Evolutionary conservation across 371 early-diverging fungal species (phyloP), one percentile per base, ranked within the genome.

Genomic region (Mortierella sp.): DNA sequence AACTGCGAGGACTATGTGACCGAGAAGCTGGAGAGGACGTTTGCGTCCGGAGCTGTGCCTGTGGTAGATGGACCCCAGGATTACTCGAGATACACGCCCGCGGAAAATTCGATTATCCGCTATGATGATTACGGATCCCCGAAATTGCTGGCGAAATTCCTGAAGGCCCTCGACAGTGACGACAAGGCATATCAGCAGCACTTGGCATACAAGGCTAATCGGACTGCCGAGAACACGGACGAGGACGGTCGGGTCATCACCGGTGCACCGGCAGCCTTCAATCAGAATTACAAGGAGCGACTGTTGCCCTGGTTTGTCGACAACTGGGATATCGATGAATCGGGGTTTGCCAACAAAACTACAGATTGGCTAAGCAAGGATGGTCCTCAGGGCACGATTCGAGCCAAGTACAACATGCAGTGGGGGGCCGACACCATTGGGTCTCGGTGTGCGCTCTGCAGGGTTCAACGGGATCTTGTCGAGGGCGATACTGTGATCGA

Each of bases 1-100:
- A 76, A 70, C 45, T 76, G 69, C 19, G 70, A 70, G 24, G 73
- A 72, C 53, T 72, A 72, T 66, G 73, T 72, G 67, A 73, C 73
- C 1, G 73, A 73, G 39, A 73, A 72, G 31, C 73, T 72, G 41
- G 66, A 65, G 43, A 40, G 73, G 14, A 52, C 77, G 4, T 69
- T 69, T 29, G 68, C 50, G 2, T 34, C 71, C 2, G 77, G 81
- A n/a, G n/a, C n/a, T n/a, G n/a, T 71, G 26, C 71, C 71, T 9
- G 52, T 71, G n/a, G 71, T 71, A 2, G 71, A 71, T 24, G 71
- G 71, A 22, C 71, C 71, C 29, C 16, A 6, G 41, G 50, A 71
- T 29, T 71, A 71, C 41, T 64, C 71, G 14, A n/a, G 71, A 24
- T 71, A 41, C 40, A 48, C 10, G 9, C 65, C 71, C 6, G 50